A percentile compares a stretch with the other conserved stretches of the same genome.
phyloP scores from a whole-genome alignment of 495 filamentous ascomycete species.

The Penicillium arizonense region DNA sequence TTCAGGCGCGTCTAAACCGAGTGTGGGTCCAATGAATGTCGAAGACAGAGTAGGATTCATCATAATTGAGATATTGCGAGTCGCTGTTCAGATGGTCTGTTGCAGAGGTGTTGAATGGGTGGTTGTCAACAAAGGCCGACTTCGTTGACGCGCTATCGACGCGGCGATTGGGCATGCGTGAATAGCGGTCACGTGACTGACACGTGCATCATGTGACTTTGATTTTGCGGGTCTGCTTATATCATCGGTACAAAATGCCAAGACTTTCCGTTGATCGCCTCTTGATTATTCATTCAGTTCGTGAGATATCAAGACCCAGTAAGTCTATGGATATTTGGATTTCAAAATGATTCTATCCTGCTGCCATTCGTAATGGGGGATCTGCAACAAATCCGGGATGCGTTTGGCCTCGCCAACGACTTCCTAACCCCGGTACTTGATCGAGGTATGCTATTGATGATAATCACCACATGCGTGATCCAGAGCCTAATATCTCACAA shows the following conservation, averaged over 20 bases:
- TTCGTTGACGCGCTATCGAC: conserved; percentile 2
- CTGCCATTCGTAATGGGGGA: conserved; percentile 30
- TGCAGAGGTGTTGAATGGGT: conserved; percentile 2
- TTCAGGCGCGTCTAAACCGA: conserved; percentile 17
- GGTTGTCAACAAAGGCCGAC: conserved; percentile 19
- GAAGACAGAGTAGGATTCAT: conserved; percentile 10
- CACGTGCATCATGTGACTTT: conserved; percentile 1
- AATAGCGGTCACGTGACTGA: conserved; percentile 24
- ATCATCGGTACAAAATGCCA: conserved; percentile 7
- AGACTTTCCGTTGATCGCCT: conserved; percentile 3
- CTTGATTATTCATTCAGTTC: conserved; percentile 2
- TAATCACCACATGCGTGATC: neutral
- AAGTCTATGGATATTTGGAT: neutral
- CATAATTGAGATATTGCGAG: conserved; percentile 1
- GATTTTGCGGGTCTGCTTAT: neutral
- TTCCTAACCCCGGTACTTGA: conserved; percentile 45
- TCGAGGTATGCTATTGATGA: conserved; percentile 37
- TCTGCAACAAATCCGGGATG: conserved; percentile 16
- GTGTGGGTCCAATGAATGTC: conserved; percentile 21
- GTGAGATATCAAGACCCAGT: neutral
- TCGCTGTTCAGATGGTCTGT: neutral
- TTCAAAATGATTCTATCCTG: neutral
- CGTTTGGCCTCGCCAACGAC: conserved; percentile 36
- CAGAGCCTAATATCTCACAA: conserved; percentile 32
- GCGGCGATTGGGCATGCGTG: conserved; percentile 7